phyloP scores from a whole-genome alignment of 108 stramenopile genomes.

The Cyclotella atomus region DNA sequence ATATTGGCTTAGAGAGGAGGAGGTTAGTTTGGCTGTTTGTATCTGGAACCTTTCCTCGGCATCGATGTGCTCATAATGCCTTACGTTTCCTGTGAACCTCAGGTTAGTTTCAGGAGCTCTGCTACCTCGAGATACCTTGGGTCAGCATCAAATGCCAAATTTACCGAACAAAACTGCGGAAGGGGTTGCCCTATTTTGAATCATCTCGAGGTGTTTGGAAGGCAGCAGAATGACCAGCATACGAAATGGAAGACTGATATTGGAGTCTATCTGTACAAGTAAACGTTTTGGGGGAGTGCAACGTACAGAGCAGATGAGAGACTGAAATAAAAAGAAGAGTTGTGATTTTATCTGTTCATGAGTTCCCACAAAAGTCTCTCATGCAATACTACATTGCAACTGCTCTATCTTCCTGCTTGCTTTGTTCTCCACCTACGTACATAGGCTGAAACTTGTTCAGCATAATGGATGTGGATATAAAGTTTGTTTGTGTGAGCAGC shows the following conservation, averaged over 20 bases:
- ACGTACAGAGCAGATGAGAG: too few species aligned
- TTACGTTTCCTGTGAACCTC: too few species aligned
- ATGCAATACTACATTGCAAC: too few species aligned
- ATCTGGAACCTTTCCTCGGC: too few species aligned
- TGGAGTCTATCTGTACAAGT: slow-evolving; percentile 75
- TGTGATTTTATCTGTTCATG: too few species aligned
- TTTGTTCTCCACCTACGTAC: slow-evolving; percentile 78
- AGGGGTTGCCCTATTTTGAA: slow-evolving; percentile 84
- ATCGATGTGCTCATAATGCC: too few species aligned
- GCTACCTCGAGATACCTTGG: slow-evolving; percentile 69
- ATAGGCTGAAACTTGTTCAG: slow-evolving; percentile 66
- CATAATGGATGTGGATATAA: slow-evolving; percentile 61
- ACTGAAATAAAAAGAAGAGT: neutral
- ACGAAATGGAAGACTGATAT: slow-evolving; percentile 62
- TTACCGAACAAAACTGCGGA: slow-evolving; percentile 79
- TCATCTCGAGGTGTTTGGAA: slow-evolving; percentile 80
- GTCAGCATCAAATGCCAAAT: slow-evolving; percentile 60
- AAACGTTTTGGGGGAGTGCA: too few species aligned
- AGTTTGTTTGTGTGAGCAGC: slow-evolving; percentile 60
- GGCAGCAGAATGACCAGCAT: slow-evolving; percentile 61
- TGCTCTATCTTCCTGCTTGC: too few species aligned
- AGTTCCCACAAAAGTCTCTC: too few species aligned
- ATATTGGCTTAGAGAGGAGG: slow-evolving; percentile 64
- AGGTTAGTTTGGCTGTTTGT: too few species aligned
- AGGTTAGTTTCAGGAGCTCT: slow-evolving; percentile 60